Base-by-base conservation (phyloP, 2,329 filamentous ascomycete genomes). In the Aspergillus candidus region DNA sequence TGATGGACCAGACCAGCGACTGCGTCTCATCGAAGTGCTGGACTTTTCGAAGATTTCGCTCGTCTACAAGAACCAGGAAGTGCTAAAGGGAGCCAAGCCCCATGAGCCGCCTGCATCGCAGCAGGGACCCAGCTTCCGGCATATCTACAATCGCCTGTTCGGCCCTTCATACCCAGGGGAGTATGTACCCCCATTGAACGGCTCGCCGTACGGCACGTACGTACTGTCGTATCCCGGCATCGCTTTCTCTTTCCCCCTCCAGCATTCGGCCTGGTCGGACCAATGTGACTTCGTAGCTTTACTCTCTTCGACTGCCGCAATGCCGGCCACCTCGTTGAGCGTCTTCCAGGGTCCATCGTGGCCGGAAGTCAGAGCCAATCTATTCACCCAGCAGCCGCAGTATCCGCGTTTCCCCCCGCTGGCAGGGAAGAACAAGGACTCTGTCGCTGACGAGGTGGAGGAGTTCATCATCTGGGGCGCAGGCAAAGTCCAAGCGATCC, bases 101-200 rank as follows among this genome's bases (percentile, higher is more conserved):
- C 47, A 57, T 14, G 62, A 67, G 36, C 56, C 63, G 52, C 46
- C 60, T 11, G 40, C 51, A 7, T 53, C 61, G 14, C 58, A 72
- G 38, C 64, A 66, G 8, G 88, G 88, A 0, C 90, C 89, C 4
- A 84, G 79, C 12, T 95, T 95, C 64, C 79, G 84, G 47, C 88
- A 94, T 65, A 84, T 98, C 53, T 98, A 97, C 64, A 88, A 94
- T 58, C 83, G 87, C 41, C 74, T 96, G n/a, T 83, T 98, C 51
- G 93, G 93, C 0, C 90, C 90, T 13, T 94, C 91, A 0, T 97
- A 94, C 63, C 86, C 86, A 1, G 93, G 93, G 51, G 93, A 98
- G 72, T 98, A 91, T 60, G 77, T 95, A 32, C 77, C 84, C 7
- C 80, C 87, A 1, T 64, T 68, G 6, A 59, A 72, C 1, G 73